Base-by-base conservation (phyloP, 2,329 filamentous ascomycete species). In the Colletotrichum sp. region DNA sequence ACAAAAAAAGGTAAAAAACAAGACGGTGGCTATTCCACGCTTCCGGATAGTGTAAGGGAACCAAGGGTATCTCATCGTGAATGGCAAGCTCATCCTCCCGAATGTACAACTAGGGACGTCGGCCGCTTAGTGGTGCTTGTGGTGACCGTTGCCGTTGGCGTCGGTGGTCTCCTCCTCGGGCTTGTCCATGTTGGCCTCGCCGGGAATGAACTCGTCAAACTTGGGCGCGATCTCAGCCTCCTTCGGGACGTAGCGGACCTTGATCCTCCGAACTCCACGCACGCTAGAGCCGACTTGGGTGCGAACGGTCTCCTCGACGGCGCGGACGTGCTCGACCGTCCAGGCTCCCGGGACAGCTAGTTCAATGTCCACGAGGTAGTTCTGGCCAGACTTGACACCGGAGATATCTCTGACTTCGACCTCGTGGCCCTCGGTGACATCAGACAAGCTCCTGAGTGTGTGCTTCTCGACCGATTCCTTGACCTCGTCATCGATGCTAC, bases 361-460 rank as follows among this genome's bases (percentile, higher is more conserved):
- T 84, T 98, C 96, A 9, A 99, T 85, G 80, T 99, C 97, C 80
- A 99, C 93, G 34, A 99, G 89, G 83, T 98, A 98, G 86, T 98
- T 99, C 85, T 98, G 97, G 34, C 97, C 97, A 5, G 95, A 97
- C 86, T 99, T 99, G 85, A 98, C 91, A 71, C 97, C 97, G 78
- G 95, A 94, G 5, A 99, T 91, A 61, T 95, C 94, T 61, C 94
- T 91, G 62, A 98, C 86, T 81, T 95, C 92, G 11, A 96, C 89
- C 71, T 92, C 86, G 64, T 90, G 86, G 65, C 91, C 88, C 67
- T 90, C 87, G 68, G 84, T 84, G 25, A 94, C 81, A 8, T 88
- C 87, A 19, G 85, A 86, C 25, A 97, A 85, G 6, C 90, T 92
- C 79, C 90, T 91, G 36, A 87, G 85, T 0, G 92, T 90, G 34